Percentiles rank a stretch among this genome's conserved stretches.
Evolutionary conservation across 2,329 filamentous ascomycete species (phyloP).

Genomic region (Nemania sp.): DNA sequence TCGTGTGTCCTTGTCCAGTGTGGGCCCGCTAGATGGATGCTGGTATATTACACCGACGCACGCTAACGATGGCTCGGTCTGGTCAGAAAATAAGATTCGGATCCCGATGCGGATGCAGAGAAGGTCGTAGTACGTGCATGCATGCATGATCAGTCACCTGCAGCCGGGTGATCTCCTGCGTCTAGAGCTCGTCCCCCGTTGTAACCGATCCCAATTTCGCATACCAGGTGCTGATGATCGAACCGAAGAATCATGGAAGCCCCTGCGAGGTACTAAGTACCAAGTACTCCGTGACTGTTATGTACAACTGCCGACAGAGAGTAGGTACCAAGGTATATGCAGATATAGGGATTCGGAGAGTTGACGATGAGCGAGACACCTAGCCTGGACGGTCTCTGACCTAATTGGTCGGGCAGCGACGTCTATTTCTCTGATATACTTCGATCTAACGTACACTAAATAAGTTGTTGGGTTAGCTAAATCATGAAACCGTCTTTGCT

Average conservation of each 20-base stretch:
- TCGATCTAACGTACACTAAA: neutral
- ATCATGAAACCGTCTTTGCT: neutral
- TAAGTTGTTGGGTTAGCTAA: neutral
- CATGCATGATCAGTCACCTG: constrained; percentile 22
- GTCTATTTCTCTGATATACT: neutral
- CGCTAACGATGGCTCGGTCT: neutral
- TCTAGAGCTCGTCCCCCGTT: constrained; percentile 18
- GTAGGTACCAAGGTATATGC: no score
- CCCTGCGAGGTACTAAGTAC: no score
- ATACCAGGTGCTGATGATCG: neutral
- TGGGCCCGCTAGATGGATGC: neutral
- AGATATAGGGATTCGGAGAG: no score
- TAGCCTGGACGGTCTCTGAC: no score
- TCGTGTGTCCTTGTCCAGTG: no score
- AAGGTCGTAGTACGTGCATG: constrained; percentile 9
- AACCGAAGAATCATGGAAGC: neutral
- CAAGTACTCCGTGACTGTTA: no score
- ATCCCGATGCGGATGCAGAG: constrained; percentile 11
- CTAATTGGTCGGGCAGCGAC: no score
- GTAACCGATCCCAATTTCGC: constrained; percentile 12
- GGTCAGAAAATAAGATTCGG: neutral
- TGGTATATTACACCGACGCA: no score
- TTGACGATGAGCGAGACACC: no score
- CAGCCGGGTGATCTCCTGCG: constrained; percentile 14
- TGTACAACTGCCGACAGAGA: no score